Evolutionary conservation across 1,284 basidiomycete genomes (phyloP).

Genomic region (Fomitopsis pinicola): DNA sequence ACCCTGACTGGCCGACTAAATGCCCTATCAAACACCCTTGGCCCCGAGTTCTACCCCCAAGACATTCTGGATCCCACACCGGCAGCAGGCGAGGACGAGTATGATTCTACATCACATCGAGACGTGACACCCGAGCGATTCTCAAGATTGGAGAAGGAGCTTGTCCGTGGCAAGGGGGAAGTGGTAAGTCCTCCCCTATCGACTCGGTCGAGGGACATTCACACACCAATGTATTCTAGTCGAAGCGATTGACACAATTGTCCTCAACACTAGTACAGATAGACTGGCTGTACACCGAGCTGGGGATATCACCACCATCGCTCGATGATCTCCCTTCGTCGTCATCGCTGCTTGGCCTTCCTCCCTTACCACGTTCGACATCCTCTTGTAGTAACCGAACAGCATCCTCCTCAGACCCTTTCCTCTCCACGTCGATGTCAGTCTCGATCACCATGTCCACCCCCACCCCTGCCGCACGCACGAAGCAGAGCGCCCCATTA

Average conservation of each 20-base stretch:
- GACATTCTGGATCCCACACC: constrained; percentile 51
- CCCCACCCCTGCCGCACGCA: constrained; percentile 27
- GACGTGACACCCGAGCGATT: constrained; percentile 79
- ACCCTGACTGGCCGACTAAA: constrained; percentile 61
- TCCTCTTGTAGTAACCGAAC: constrained; percentile 31
- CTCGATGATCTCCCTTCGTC: constrained; percentile 39
- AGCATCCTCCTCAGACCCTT: constrained; percentile 39
- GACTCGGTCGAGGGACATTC: not conserved
- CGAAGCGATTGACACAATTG: constrained; percentile 64
- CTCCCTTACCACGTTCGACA: constrained; percentile 34
- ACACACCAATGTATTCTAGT: constrained; percentile 32
- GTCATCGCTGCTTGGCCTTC: constrained; percentile 33
- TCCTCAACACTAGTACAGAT: constrained; percentile 64
- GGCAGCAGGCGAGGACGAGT: constrained; percentile 38
- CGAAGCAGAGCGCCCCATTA: constrained; percentile 20
- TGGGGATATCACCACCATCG: constrained; percentile 61
- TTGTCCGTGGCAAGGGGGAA: constrained; percentile 76
- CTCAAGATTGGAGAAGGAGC: constrained; percentile 72
- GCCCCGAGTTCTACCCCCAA: constrained; percentile 50
- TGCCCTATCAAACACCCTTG: constrained; percentile 55
- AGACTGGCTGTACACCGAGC: constrained; percentile 75
- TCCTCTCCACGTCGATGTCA: constrained; percentile 35
- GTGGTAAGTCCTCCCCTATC: constrained; percentile 45
- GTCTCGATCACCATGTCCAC: constrained; percentile 23
- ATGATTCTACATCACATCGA: constrained; percentile 39